Conservation (phyloP, 2,329 filamentous ascomycete genomes). For the Penicillium crustosum region DNA sequence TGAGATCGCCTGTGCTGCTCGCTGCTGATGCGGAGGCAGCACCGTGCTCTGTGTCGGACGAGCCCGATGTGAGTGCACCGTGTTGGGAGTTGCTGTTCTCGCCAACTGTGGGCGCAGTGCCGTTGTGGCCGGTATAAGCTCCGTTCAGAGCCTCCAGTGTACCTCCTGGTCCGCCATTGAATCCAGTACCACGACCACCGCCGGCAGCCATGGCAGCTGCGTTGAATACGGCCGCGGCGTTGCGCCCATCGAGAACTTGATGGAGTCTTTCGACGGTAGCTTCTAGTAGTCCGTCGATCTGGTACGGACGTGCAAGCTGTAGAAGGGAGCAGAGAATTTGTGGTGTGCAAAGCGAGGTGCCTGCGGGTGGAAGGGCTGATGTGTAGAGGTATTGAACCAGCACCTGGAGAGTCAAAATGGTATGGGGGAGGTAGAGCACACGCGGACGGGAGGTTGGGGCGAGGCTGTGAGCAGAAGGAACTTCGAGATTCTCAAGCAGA, state of each 20-base stretch:
- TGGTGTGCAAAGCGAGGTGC: constrained; percentile 80
- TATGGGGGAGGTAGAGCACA: constrained; percentile 90
- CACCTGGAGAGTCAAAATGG: constrained; percentile 81
- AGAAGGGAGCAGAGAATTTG: constrained; percentile 94
- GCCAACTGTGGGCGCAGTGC: constrained; percentile 21
- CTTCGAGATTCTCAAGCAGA: constrained; percentile 47
- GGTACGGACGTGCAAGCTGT: constrained; percentile 89
- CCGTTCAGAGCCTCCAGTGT: constrained; percentile 46
- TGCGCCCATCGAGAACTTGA: constrained; percentile 82
- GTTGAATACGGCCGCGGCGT: constrained; percentile 96
- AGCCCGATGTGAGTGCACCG: constrained; percentile 37
- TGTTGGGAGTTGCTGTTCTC: constrained; percentile 27
- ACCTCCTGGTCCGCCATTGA: constrained; percentile 55
- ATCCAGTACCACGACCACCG: constrained; percentile 79
- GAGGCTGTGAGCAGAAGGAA: constrained; percentile 55
- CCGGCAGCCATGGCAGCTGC: constrained; percentile 97
- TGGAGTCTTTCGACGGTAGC: constrained; percentile 90
- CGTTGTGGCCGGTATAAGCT: constrained; percentile 28
- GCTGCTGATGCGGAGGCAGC: constrained; percentile 27
- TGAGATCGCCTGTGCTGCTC: constrained; percentile 29
- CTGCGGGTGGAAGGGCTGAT: constrained; percentile 74
- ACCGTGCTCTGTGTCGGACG: constrained; percentile 43
- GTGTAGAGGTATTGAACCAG: constrained; percentile 94
- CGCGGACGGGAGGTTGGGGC: constrained; percentile 68
- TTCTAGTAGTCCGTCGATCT: constrained; percentile 87